phyloP scores from a whole-genome alignment of 2,329 filamentous ascomycete genomes.

The Tothia fuscella region DNA sequence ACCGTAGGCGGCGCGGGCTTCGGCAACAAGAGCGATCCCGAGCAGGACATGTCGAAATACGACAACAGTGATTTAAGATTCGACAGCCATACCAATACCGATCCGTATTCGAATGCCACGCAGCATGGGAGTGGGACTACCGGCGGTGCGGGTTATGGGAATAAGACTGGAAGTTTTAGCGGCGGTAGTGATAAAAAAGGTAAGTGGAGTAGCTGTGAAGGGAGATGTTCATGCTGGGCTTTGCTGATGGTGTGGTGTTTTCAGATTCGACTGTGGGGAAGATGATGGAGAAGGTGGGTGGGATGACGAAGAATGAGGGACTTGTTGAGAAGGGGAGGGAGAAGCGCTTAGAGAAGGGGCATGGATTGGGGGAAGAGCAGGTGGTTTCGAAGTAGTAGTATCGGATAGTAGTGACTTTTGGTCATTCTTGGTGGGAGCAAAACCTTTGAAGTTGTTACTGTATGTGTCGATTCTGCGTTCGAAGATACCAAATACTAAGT shows the following conservation, averaged over 20 bases:
- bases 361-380: background rate
- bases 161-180: conserved; percentile 1
- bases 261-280: conserved; percentile 9
- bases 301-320: conserved; percentile 9
- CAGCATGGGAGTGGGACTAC: conserved; percentile 4
- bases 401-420: no score
- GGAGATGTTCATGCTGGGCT: no score
- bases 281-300: conserved; percentile 12
- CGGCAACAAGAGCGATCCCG: conserved; percentile 24
- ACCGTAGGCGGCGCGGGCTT: conserved; percentile 24
- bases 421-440: no score
- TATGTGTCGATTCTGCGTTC: no score
- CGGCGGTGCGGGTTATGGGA: conserved; percentile 6
- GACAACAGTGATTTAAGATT: conserved; percentile 6
- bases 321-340: conserved; percentile 11
- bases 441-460: no score
- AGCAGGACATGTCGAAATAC: background rate
- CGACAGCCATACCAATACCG: conserved; percentile 1
- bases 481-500: no score
- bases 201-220: no score
- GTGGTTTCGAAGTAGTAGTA: background rate
- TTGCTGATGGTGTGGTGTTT: background rate
- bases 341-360: background rate
- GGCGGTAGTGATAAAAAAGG: background rate
- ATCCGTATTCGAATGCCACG: conserved; percentile 4